These are phyloP conservation scores for Avena sativa DNA, from an alignment of 176 grass and related monocot species.

Conservation along the genomic window DNA sequence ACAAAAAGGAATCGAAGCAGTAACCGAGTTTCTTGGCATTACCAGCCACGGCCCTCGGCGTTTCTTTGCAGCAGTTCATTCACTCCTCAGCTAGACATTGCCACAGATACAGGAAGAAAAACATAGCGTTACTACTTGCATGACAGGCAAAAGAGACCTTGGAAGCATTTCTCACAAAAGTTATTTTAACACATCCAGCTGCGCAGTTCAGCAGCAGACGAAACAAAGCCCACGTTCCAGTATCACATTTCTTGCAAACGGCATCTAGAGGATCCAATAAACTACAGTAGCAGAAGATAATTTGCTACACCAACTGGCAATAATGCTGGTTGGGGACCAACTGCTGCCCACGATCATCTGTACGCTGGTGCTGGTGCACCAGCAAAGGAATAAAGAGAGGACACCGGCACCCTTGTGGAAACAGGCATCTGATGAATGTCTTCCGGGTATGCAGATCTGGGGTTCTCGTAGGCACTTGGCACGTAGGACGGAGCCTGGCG, in stretches of 20 bases:
- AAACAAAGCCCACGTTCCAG: conserved; percentile 5
- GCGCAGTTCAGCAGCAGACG: background rate
- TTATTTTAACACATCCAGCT: background rate
- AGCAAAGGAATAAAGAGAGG: conserved; percentile 56
- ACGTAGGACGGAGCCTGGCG: conserved; percentile 10
- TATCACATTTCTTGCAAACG: background rate
- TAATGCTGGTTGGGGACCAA: conserved; percentile 5
- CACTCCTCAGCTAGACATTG: too few species aligned
- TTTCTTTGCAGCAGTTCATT: too few species aligned
- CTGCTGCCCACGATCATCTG: conserved; percentile 31
- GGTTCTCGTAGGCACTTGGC: conserved; percentile 31
- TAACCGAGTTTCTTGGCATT: too few species aligned
- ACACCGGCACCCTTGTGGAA: conserved; percentile 51
- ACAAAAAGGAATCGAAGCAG: too few species aligned
- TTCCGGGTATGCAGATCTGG: conserved; percentile 34
- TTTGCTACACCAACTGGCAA: conserved; percentile 7
- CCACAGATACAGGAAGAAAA: background rate
- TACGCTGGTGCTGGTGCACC: conserved; percentile 43
- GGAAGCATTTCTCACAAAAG: background rate
- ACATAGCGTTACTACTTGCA: background rate
- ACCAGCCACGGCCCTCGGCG: too few species aligned
- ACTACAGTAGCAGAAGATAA: conserved; percentile 20
- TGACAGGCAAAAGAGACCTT: background rate
- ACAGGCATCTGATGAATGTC: conserved; percentile 41
- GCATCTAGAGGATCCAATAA: background rate